Base-by-base conservation (phyloP, 1,139 yeast genomes). In the Pichia inconspicua region DNA sequence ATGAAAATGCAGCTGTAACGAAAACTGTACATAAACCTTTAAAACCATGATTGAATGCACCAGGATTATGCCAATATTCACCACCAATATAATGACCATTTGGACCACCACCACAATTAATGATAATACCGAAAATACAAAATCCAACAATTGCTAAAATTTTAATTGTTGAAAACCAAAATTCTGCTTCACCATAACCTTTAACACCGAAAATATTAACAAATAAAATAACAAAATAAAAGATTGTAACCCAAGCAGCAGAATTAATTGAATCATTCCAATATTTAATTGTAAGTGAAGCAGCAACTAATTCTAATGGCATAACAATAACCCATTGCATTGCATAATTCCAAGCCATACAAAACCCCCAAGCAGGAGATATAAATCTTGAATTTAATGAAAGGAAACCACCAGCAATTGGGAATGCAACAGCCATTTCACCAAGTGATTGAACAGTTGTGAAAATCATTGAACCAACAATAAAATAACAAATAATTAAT, bases 1-100 rank as follows among this genome's bases (percentile, higher is more conserved):
- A 83, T 12, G 95, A 80, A 64, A 86, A 88, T 3, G 95, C 92
- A 14, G 95, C 90, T 22, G 81, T 76, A 45, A 87, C 85, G 58
- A 88, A 83, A 19, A 83, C 83, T 11, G 83, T 70, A 58, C 86
- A 77, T 28, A 86, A 77, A 50, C 96, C 96, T 63, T 86, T 86
- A 70, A 76, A 84, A 47, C 68, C 76, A 75, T 62, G 68, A 54
- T 67, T 70, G 66, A 72, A 78, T 10, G 85, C 66, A 51, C 86
- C 86, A 0, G 81, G 80, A 43, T 71, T 57, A 54, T 69, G 72
- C 82, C 83, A 80, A 65, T 77, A 71, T 53, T 67, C 71, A 42
- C 74, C 81, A 41, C 84, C 84, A 51, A 79, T 71, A 59, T 66
- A 77, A 12, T 79, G 80, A 52, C 75, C 73, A 31, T 66, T 62